Evolutionary conservation across 805 yeast species (phyloP).

Genomic region (Pichia cephalocereana): DNA sequence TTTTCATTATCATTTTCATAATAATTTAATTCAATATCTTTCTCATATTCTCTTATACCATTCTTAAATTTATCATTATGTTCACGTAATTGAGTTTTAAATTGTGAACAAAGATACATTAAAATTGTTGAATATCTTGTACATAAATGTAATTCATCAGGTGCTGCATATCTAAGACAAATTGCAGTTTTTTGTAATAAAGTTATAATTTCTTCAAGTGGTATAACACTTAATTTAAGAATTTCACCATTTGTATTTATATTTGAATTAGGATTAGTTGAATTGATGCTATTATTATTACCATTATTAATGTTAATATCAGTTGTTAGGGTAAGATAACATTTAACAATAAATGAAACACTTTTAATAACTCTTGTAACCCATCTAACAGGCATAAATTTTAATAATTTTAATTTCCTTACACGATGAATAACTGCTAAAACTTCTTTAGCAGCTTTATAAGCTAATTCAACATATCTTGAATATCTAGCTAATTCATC

Average conservation of each 20-base stretch:
- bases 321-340: slow-evolving; percentile 55
- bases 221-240: slow-evolving; percentile 51
- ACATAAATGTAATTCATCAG: slow-evolving; percentile 82
- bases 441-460: slow-evolving; percentile 74
- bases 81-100: slow-evolving; percentile 36
- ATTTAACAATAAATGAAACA: slow-evolving; percentile 83
- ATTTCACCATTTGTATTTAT: slow-evolving; percentile 15
- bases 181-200: slow-evolving; percentile 66
- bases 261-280: not conserved
- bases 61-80: slow-evolving; percentile 8
- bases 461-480: slow-evolving; percentile 72
- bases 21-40: slow-evolving; percentile 1
- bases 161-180: slow-evolving; percentile 71
- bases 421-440: slow-evolving; percentile 62
- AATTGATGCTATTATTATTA: not conserved
- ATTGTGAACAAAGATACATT: slow-evolving; percentile 67
- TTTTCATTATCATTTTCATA: slow-evolving; percentile 1
- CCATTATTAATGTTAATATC: slow-evolving; percentile 8
- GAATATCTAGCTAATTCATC: slow-evolving; percentile 69
- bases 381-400: slow-evolving; percentile 91
- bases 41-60: slow-evolving; percentile 9
- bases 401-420: slow-evolving; percentile 51
- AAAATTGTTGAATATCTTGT: slow-evolving; percentile 70
- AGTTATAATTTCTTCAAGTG: slow-evolving; percentile 59
- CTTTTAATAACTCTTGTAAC: slow-evolving; percentile 77